Percentiles rank a stretch among this genome's conserved stretches.
phyloP scores from a whole-genome alignment of 305 asterid species.

The Euphrasia arctica region DNA sequence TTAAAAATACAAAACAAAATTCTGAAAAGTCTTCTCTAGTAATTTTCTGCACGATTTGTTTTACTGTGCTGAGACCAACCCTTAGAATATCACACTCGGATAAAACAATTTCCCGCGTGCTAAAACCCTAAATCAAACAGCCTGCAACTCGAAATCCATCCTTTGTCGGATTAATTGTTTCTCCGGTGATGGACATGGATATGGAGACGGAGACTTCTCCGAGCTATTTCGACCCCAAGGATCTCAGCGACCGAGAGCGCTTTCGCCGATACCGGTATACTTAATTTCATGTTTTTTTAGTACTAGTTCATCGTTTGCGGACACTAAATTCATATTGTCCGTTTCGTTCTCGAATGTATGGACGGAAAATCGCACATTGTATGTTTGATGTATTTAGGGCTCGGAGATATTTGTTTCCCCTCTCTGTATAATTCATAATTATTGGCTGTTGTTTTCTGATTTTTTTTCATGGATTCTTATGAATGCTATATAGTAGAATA shows the following conservation, averaged over 20 bases:
- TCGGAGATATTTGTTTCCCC: not conserved
- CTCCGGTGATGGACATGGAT: conserved; percentile 53
- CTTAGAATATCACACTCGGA: not conserved
- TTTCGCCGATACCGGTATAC: conserved; percentile 90
- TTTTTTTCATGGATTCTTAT: not conserved
- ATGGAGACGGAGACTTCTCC: conserved; percentile 82
- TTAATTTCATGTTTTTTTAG: not conserved
- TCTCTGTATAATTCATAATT: not conserved
- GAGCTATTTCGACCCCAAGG: conserved; percentile 64
- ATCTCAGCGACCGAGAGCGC: conserved; percentile 72
- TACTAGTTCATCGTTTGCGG: conserved; percentile 8
- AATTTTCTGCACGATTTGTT: not conserved
- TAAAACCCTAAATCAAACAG: conserved; percentile 27
- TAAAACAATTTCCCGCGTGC: conserved; percentile 38
- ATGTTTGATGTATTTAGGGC: conserved; percentile 8
- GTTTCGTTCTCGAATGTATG: conserved; percentile 11
- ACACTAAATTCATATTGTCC: not conserved
- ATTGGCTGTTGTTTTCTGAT: not conserved
- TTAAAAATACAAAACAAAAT: not conserved
- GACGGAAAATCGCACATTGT: not conserved
- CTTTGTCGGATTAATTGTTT: conserved; percentile 14
- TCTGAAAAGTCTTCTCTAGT: not conserved
- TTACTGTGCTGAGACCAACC: not conserved
- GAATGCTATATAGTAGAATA: not conserved
- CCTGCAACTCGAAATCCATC: not conserved